These are phyloP conservation scores for Alternaria infectoria DNA, from an alignment of 2,329 filamentous ascomycete genomes.

Conservation along the genomic window DNA sequence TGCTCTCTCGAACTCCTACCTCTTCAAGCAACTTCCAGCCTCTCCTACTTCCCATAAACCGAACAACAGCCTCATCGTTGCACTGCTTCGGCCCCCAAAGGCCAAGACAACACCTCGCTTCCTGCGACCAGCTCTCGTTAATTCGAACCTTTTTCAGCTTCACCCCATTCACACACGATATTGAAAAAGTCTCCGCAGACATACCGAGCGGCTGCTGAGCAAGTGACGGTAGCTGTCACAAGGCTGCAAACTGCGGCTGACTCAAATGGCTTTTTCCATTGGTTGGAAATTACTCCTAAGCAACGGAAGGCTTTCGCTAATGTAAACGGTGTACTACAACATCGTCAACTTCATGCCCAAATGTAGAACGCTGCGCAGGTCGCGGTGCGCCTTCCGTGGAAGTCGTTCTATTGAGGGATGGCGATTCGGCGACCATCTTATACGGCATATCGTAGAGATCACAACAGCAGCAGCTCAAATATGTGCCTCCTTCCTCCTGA, in stretches of 20 bases:
- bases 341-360: neutral
- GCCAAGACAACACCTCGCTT: neutral
- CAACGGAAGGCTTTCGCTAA: neutral
- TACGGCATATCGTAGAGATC: neutral
- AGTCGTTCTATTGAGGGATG: neutral
- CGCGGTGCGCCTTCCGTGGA: neutral
- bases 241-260: neutral
- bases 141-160: neutral
- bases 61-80: neutral
- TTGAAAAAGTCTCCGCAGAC: neutral
- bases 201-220: neutral
- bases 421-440: neutral
- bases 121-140: neutral
- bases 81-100: neutral
- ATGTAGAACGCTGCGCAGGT: neutral
- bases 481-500: too few relatives aligned
- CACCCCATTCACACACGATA: neutral
- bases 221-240: neutral
- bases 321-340: neutral
- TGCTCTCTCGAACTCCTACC: too few relatives aligned
- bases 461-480: neutral
- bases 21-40: neutral
- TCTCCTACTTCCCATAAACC: neutral
- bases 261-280: conserved; percentile 2
- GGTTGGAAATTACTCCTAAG: neutral